Base-by-base conservation (phyloP, 805 yeast species). In the Lachancea lanzarotensis region DNA sequence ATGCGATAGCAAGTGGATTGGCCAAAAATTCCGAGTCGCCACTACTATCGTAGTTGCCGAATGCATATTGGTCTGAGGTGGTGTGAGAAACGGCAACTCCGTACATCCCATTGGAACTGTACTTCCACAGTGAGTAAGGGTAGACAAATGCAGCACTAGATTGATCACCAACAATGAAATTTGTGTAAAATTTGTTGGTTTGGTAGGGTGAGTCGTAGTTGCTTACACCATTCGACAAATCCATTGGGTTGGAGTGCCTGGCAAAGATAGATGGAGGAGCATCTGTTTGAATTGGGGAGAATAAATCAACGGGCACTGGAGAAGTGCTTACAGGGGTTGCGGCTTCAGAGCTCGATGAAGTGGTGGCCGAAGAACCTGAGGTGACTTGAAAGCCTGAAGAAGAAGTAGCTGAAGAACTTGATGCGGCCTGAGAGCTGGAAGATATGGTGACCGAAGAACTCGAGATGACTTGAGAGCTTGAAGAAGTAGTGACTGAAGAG, bases 111-210 rank as follows among this genome's bases (percentile, higher is more conserved):
- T 55, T 45, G 12, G 61, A 63, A 6, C 63, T 64, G 45, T 72
- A 70, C 75, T 79, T 78, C 72, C 76, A 81, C 40, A 81, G 59
- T 2, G 76, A 71, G 57, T 82, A 85, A 17, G 95, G 95, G 53
- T 78, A 80, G 9, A 83, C 72, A 67, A 75, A 84, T 3, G 74
- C 75, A 40, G 79, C 73, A 41, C 71, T 68, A 19, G 70, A 65
- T 62, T 80, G 87, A 40, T 63, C 64, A 18, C 69, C 82, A 18
- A 83, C 66, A 51, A 81, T 65, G 55, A 84, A 57, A 60, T 86
- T 85, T 31, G 78, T 75, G 64, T 76, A 84, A 63, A 85, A 86
- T 65, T 84, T 85, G 69, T 86, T 85, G 19, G 95, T 87, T 56
- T 81, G 79, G 48, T 75, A 71, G 1, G 81, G 69, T 10, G 50